These are phyloP conservation scores for Camelina sativa DNA, from an alignment of 345 rosid genomes.

Conservation along the genomic window DNA sequence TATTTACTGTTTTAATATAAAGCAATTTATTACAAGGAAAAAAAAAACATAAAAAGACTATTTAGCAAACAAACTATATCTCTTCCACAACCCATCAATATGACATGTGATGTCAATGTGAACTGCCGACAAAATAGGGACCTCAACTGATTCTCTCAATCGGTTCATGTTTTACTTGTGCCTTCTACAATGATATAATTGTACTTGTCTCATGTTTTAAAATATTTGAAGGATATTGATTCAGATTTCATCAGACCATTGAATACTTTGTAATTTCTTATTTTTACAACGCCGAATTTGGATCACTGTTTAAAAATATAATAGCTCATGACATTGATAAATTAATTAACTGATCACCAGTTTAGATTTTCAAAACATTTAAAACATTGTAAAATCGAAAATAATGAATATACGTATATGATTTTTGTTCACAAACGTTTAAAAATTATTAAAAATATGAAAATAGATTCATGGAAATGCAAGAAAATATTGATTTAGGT, in stretches of 20 bases:
- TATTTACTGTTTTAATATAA: not conserved
- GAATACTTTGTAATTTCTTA: too few species aligned
- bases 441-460: not conserved
- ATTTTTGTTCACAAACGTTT: too few species aligned
- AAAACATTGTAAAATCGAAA: not conserved
- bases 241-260: too few species aligned
- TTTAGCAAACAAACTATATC: not conserved
- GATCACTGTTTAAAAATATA: too few species aligned
- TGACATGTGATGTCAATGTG: not conserved
- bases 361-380: not conserved
- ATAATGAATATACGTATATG: too few species aligned
- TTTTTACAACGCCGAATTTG: too few species aligned
- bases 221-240: not conserved
- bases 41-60: not conserved
- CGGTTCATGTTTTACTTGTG: not conserved
- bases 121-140: not conserved
- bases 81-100: not conserved
- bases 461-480: not conserved
- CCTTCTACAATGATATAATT: not conserved
- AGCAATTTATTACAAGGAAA: not conserved
- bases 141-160: not conserved
- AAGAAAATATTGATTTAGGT: not conserved
- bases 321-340: too few species aligned
- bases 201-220: not conserved
- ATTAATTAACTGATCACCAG: too few species aligned